Base-by-base conservation (phyloP, 2,329 filamentous ascomycete genomes). In the Cryphonectria parasitica region DNA sequence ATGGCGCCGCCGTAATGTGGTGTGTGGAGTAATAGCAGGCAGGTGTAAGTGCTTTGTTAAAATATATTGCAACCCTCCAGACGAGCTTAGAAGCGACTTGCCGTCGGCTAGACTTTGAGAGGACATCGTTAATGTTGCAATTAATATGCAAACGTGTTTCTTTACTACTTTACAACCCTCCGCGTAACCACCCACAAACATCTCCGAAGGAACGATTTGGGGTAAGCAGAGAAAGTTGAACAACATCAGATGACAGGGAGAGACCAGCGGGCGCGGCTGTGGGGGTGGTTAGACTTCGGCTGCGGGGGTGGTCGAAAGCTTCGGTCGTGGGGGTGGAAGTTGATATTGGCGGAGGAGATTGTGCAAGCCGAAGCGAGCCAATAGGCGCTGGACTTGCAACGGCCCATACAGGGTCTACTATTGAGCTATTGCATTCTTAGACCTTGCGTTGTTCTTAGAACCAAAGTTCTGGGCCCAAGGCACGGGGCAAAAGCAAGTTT, bases 251-350 rank as follows among this genome's bases (percentile, higher is more conserved):
- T 70, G 64, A 45, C 49, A 64, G 58, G 58, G 28, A 22, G 36
- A 19, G 13, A 10, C 15, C 28, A 15, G 60, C 64, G 69, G 69
- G 43, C 49, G 49, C 49, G 69, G 64, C 7, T 64, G 69, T 68
- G 69, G 69, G 69, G 69, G 60, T 69, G 68, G 60, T 43, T 43
- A 10, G 13, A 2, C n/a, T 31, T 68, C 69, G 69, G 69, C 58
- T 22, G 69, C 49, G 69, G 69, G 64, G 69, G 69, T 70, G 69
- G 69, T 60, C 5, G 25, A 34, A 6, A 8, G 22, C 7, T 8
- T 67, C 60, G 69, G 64, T 4, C 49, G 69, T 68, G 69, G 69
- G 69, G 69, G 60, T 69, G 68, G 60, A 56, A n/a, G 62, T 34
- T 10, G 8, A 2, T 49, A 25, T 68, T 60, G 65, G 65, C 36